A percentile compares a stretch with the other conserved stretches of the same genome.
phyloP scores from a whole-genome alignment of 2,329 filamentous ascomycete species.

The Scedosporium apiospermum region DNA sequence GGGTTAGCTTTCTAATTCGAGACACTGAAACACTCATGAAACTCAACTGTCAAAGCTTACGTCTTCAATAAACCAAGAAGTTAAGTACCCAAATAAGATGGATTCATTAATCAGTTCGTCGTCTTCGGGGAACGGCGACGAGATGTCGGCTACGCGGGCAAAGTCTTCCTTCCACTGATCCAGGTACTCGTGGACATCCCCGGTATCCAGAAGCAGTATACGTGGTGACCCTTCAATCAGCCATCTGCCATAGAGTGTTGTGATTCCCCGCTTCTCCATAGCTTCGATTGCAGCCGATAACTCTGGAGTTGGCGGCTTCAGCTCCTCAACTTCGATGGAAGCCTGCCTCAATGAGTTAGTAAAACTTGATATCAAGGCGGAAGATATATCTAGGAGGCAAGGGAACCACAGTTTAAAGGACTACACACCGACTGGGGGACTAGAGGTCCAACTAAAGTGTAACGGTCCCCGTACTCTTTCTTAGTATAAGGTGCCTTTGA shows the following conservation, averaged over 20 bases:
- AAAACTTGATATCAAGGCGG: too few relatives aligned
- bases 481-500: background rate
- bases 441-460: constrained; percentile 1
- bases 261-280: background rate
- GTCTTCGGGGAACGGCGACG: background rate
- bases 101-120: background rate
- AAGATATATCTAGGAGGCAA: background rate
- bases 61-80: constrained; percentile 2
- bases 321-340: background rate
- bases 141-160: background rate
- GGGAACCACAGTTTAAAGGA: background rate
- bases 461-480: background rate
- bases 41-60: background rate
- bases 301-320: background rate
- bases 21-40: background rate
- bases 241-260: constrained; percentile 4
- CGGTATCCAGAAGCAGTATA: constrained; percentile 1
- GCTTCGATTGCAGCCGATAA: background rate
- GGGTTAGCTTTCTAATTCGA: background rate
- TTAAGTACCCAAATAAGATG: constrained; percentile 4
- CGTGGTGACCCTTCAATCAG: constrained; percentile 1
- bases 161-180: constrained; percentile 4
- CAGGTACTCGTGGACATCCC: background rate
- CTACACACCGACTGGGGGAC: constrained; percentile 1
- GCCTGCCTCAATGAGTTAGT: background rate